These are phyloP conservation scores for Plasmodium falciparum DNA, from an alignment of 169 alveolate genomes.

Conservation along the genomic window DNA sequence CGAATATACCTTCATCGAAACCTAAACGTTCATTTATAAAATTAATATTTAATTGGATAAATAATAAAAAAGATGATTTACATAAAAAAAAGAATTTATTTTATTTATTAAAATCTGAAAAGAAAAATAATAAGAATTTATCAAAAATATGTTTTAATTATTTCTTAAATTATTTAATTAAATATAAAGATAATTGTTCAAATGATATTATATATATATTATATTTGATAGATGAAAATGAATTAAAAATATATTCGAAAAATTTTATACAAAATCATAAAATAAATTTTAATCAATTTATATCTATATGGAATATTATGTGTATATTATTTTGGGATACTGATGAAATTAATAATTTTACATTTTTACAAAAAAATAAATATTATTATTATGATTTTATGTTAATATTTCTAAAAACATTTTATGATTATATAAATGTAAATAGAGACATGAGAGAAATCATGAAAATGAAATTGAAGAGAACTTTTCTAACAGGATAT, in stretches of 20 bases:
- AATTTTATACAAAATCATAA: conserved; percentile 26
- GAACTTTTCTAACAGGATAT: neutral
- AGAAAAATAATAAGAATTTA: conserved; percentile 15
- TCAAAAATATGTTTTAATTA: conserved; percentile 35
- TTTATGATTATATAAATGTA: conserved; percentile 32
- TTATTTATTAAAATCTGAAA: conserved; percentile 35
- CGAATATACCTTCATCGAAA: conserved; percentile 38
- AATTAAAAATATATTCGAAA: conserved; percentile 26
- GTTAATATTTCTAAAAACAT: conserved; percentile 37
- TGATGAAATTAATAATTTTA: conserved; percentile 23
- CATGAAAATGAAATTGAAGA: neutral
- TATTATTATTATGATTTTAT: conserved; percentile 66
- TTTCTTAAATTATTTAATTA: conserved; percentile 34
- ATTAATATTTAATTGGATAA: conserved; percentile 59
- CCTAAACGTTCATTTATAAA: conserved; percentile 44
- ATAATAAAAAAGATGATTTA: conserved; percentile 40
- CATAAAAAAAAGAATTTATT: conserved; percentile 48
- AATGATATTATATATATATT: conserved; percentile 52
- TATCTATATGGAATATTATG: conserved; percentile 64
- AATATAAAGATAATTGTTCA: conserved; percentile 62
- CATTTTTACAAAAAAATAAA: conserved; percentile 31
- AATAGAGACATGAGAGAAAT: conserved; percentile 26
- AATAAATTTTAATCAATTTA: conserved; percentile 57
- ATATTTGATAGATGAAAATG: conserved; percentile 27
- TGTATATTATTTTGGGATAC: conserved; percentile 72